Evolutionary conservation across 2,329 filamentous ascomycete genomes (phyloP), one percentile per base, ranked within the genome.

Genomic region (Colletotrichum horii): DNA sequence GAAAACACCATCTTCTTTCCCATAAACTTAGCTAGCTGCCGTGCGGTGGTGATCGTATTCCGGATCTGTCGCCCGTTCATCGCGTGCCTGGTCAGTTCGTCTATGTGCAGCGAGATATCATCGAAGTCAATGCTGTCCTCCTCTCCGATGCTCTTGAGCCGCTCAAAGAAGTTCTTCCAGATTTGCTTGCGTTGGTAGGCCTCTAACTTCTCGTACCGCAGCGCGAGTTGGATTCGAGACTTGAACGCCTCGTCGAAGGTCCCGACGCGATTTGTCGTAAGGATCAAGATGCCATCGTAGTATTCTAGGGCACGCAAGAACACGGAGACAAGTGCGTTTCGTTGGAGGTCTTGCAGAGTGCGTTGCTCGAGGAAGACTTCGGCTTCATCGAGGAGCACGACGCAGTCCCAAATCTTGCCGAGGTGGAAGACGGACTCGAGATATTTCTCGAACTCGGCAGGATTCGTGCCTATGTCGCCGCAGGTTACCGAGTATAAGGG

Each of bases 311-410:
- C 30, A 2, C 84, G 80, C 7, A 85, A 76, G 58, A 86, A 85
- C 0, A 85, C 83, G 32, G 55, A 9, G 70, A 77, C 74, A 1
- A 76, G 1, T 78, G 28, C 14, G 34, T 83, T 83, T 6, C 81
- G 76, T 81, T 96, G 93, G 62, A 97, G 93, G 79, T 97, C 95
- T 5, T 26, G 43, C 30, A 66, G 55, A 1, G 70, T 78, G n/a
- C 81, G 75, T 28, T 79, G 74, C 22, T 79, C 79, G 3, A 83
- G 68, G 30, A 83, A 80, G 3, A 83, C 78, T 8, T 82, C 82
- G 0, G 79, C 80, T 28, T 81, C 81, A 19, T 83, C 81, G 0
- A 83, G 75, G 0, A 83, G 75, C 1, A 83, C 73, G 1, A 83
- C 81, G 26, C 81, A 83, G 43, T 80, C 80, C 82, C 83, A 85